These are phyloP conservation scores for Aureobasidium sp. DNA, from an alignment of 2,329 filamentous ascomycete species.

Conservation along the genomic window DNA sequence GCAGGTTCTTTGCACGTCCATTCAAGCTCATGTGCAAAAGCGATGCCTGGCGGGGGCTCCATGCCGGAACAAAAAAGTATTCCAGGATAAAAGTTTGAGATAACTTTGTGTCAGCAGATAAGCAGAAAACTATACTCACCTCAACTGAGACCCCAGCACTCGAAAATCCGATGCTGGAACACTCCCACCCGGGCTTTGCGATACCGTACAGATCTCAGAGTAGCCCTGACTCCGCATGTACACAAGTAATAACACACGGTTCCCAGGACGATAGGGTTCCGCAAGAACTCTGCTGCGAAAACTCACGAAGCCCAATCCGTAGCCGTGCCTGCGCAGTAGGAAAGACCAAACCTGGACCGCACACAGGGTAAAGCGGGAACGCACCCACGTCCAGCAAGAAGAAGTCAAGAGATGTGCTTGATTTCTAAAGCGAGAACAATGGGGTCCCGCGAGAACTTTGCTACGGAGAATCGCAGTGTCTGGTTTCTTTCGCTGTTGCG, in stretches of 20 bases:
- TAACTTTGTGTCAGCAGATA: background rate
- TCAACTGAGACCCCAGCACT: background rate
- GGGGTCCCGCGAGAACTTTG: background rate
- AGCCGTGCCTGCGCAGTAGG: background rate
- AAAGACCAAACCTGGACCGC: background rate
- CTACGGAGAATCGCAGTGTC: background rate
- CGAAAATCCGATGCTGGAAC: background rate
- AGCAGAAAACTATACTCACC: background rate
- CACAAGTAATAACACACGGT: background rate
- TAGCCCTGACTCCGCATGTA: conserved; percentile 1
- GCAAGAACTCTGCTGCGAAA: background rate
- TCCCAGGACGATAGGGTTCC: background rate
- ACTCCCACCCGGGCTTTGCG: conserved; percentile 10
- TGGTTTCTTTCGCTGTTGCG: background rate
- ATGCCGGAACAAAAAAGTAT: background rate
- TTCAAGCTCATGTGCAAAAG: background rate
- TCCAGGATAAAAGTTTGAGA: too few relatives aligned
- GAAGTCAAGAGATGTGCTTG: background rate
- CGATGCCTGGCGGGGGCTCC: background rate
- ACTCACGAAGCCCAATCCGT: background rate
- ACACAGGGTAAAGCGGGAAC: conserved; percentile 1
- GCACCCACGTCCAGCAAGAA: conserved; percentile 3
- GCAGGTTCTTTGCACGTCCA: background rate
- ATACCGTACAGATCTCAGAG: background rate
- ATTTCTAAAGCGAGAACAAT: background rate